Percentiles rank a stretch among this genome's conserved stretches.
Conservation (phyloP, 2,329 filamentous ascomycete genomes). For the Penicillium palitans region DNA sequence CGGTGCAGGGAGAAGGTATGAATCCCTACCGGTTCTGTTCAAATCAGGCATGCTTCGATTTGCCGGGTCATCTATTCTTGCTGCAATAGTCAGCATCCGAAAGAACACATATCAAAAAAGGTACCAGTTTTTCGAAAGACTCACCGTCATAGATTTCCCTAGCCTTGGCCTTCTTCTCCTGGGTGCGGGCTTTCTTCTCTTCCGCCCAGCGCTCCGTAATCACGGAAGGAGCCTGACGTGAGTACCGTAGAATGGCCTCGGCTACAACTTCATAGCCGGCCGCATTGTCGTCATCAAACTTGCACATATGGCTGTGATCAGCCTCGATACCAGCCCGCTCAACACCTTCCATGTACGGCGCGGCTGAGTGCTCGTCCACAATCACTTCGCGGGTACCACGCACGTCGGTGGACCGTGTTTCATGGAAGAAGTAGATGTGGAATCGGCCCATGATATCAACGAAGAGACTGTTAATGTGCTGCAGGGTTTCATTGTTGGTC, state of each 20-base stretch:
- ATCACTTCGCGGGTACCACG: slow-evolving; percentile 64
- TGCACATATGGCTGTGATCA: slow-evolving; percentile 71
- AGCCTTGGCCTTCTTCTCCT: slow-evolving; percentile 40
- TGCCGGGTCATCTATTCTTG: slow-evolving; percentile 20
- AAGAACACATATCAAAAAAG: not conserved
- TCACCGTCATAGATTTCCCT: slow-evolving; percentile 41
- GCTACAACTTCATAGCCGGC: slow-evolving; percentile 63
- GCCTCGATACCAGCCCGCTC: slow-evolving; percentile 74
- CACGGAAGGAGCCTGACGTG: slow-evolving; percentile 54
- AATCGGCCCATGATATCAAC: slow-evolving; percentile 70
- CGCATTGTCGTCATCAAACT: slow-evolving; percentile 63
- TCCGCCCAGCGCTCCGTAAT: slow-evolving; percentile 61
- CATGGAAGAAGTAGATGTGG: slow-evolving; percentile 74
- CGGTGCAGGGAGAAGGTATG: slow-evolving; percentile 34
- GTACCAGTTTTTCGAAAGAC: not conserved
- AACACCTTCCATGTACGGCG: slow-evolving; percentile 67
- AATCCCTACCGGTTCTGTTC: slow-evolving; percentile 34
- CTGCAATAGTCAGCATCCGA: slow-evolving; percentile 13
- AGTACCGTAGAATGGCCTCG: slow-evolving; percentile 50
- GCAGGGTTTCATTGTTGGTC: slow-evolving; percentile 70
- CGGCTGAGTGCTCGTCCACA: slow-evolving; percentile 69
- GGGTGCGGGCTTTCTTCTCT: slow-evolving; percentile 49
- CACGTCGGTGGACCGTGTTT: slow-evolving; percentile 69
- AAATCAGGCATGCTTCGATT: slow-evolving; percentile 30
- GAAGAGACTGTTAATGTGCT: slow-evolving; percentile 73